phyloP scores from a whole-genome alignment of 2,329 filamentous ascomycete genomes.

The Nectriaceae sp. region DNA sequence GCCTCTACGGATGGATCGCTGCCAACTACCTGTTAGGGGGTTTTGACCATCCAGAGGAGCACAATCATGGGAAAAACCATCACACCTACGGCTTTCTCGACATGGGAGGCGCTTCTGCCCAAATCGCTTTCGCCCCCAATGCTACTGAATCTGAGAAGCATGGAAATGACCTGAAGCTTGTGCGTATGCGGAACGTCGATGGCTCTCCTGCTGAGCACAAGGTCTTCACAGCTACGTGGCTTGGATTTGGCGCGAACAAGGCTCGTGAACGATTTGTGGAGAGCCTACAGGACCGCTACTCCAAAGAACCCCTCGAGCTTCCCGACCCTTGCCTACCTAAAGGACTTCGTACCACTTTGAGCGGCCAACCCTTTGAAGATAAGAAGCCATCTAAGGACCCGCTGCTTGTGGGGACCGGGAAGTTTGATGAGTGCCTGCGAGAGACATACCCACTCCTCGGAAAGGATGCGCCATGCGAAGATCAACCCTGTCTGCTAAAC shows the following conservation, averaged over 20 bases:
- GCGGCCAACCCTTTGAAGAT: constrained; percentile 59
- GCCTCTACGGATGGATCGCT: constrained; percentile 95
- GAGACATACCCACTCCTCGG: constrained; percentile 84
- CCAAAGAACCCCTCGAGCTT: constrained; percentile 62
- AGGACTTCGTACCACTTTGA: constrained; percentile 71
- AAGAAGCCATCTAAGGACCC: constrained; percentile 39
- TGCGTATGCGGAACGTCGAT: constrained; percentile 82
- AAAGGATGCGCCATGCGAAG: constrained; percentile 82
- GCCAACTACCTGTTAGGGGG: constrained; percentile 93
- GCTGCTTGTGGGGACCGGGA: constrained; percentile 77
- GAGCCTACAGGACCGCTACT: constrained; percentile 67
- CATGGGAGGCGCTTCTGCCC: constrained; percentile 96
- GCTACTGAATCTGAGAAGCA: constrained; percentile 87
- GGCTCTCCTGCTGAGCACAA: constrained; percentile 78
- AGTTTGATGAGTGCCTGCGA: constrained; percentile 81
- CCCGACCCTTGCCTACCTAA: constrained; percentile 89
- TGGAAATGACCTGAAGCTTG: constrained; percentile 81
- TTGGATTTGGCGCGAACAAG: constrained; percentile 96
- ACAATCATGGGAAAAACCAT: constrained; percentile 83
- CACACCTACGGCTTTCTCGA: constrained; percentile 97
- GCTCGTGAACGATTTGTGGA: constrained; percentile 85
- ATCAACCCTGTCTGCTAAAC: constrained; percentile 85
- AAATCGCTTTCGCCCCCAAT: constrained; percentile 97
- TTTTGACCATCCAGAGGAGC: constrained; percentile 75
- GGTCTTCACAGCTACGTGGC: constrained; percentile 95